These are phyloP conservation scores for Pseudocercospora macadamiae DNA, from an alignment of 2,329 filamentous ascomycete species.

Conservation along the genomic window DNA sequence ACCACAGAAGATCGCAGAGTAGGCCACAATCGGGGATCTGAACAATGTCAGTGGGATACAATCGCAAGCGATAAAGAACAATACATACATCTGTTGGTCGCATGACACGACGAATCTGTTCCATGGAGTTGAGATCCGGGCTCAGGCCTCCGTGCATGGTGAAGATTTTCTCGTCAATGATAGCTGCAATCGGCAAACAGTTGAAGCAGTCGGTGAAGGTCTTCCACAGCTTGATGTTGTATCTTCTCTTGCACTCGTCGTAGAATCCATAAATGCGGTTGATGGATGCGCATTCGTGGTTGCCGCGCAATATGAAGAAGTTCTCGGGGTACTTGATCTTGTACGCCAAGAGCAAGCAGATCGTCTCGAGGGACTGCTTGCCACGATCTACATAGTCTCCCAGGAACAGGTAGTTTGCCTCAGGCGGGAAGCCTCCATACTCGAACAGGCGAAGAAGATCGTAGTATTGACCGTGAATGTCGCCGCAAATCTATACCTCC, in stretches of 20 bases:
- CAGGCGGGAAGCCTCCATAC: conserved; percentile 95
- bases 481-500: conserved; percentile 86
- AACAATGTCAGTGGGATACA: conserved; percentile 26
- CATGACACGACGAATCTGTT: conserved; percentile 99
- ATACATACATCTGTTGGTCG: conserved; percentile 91
- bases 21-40: conserved; percentile 98
- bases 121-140: conserved; percentile 98
- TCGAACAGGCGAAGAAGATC: conserved; percentile 96
- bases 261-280: conserved; percentile 99
- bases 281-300: conserved; percentile 98
- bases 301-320: conserved; percentile 97
- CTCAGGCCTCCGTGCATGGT: conserved; percentile 98
- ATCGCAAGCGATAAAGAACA: not conserved
- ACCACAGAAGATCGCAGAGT: conserved; percentile 97
- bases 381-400: conserved; percentile 98
- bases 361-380: conserved; percentile 98
- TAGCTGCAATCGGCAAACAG: conserved; percentile 95
- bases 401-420: conserved; percentile 99
- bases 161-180: conserved; percentile 99
- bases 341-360: conserved; percentile 93
- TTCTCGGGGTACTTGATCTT: conserved; percentile 99
- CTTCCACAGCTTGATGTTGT: conserved; percentile 99
- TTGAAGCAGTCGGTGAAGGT: conserved; percentile 99
- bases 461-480: conserved; percentile 99
- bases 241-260: conserved; percentile 98